Conservation (phyloP, 2,329 filamentous ascomycete genomes). For the Alternaria arbusti region DNA sequence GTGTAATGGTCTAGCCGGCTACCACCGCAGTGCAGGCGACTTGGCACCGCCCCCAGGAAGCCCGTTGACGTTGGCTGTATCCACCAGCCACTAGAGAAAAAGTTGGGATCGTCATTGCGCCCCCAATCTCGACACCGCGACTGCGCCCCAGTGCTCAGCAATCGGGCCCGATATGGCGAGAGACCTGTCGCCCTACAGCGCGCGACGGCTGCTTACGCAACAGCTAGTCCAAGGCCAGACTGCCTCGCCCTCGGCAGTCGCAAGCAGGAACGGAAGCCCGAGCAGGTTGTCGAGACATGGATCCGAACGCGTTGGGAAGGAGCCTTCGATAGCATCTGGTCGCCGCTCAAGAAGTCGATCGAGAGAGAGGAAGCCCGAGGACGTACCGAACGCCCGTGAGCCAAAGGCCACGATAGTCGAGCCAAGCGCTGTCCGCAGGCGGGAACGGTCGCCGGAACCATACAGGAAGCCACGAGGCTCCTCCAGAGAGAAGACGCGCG, state of each 20-base stretch:
- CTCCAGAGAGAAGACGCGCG: constrained; percentile 22
- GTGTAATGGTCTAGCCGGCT: constrained; percentile 10
- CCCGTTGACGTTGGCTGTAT: constrained; percentile 7
- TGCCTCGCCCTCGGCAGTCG: constrained; percentile 21
- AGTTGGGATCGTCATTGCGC: constrained; percentile 19
- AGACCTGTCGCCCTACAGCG: constrained; percentile 43
- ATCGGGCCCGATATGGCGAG: constrained; percentile 26
- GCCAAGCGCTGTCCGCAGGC: constrained; percentile 12
- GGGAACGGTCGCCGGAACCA: constrained; percentile 36
- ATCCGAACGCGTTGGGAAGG: constrained; percentile 15
- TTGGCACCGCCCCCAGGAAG: background rate
- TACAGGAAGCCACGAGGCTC: constrained; percentile 31
- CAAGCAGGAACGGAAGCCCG: constrained; percentile 22
- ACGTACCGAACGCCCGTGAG: constrained; percentile 19
- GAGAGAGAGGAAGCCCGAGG: constrained; percentile 13
- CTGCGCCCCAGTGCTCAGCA: constrained; percentile 5
- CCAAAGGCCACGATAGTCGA: constrained; percentile 20
- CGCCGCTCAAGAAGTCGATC: constrained; percentile 26
- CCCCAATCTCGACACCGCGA: constrained; percentile 4
- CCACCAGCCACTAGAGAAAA: background rate
- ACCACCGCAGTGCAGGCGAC: constrained; percentile 6
- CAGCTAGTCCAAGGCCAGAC: constrained; percentile 26
- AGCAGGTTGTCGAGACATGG: constrained; percentile 11
- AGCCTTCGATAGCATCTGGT: constrained; percentile 12
- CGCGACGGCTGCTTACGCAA: constrained; percentile 38